phyloP scores from a whole-genome alignment of 2,329 filamentous ascomycete species.

The Helotiales sp. region DNA sequence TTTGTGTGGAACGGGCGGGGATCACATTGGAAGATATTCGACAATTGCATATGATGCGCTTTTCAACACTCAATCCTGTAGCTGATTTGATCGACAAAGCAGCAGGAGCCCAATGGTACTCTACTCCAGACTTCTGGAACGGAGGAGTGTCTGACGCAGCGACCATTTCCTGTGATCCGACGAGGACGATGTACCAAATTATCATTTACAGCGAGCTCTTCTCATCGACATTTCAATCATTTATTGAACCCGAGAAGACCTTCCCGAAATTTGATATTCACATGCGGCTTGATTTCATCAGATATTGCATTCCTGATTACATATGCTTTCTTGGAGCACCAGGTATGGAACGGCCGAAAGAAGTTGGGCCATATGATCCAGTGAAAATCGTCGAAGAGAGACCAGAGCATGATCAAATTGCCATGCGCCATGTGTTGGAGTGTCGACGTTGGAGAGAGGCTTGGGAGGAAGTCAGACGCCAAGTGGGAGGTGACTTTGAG shows the following conservation, averaged over 20 bases:
- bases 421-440: neutral
- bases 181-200: neutral
- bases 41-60: neutral
- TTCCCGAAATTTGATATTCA: neutral
- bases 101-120: neutral
- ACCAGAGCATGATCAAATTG: constrained; percentile 33
- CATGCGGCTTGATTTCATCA: neutral
- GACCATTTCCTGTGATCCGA: neutral
- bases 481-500: constrained; percentile 8
- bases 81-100: neutral
- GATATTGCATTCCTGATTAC: neutral
- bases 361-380: neutral
- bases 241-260: neutral
- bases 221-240: neutral
- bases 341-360: neutral
- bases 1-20: neutral
- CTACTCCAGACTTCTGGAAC: neutral
- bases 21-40: neutral
- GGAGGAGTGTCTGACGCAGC: neutral
- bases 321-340: neutral
- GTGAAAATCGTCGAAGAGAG: neutral
- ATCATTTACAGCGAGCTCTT: neutral
- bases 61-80: neutral
- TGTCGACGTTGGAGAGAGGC: constrained; percentile 12
- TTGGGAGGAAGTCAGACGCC: neutral